Evolutionary conservation across 2,329 filamentous ascomycete species (phyloP).

Genomic region (Hypomyces rosellus): DNA sequence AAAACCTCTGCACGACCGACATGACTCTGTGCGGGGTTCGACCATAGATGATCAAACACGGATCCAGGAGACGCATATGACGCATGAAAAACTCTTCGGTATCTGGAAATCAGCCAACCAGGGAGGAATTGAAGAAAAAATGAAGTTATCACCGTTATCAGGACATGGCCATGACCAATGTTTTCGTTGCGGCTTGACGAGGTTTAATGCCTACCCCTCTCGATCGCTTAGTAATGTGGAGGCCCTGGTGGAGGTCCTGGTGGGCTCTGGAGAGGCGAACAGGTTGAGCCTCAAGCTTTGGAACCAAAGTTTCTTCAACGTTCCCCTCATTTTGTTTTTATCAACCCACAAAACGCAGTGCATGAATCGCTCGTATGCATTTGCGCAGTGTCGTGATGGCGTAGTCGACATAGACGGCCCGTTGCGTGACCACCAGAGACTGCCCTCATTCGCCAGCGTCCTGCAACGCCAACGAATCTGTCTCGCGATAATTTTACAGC

Average conservation of each 20-base stretch:
- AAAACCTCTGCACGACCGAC: background rate
- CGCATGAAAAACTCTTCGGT: background rate
- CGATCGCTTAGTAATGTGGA: background rate
- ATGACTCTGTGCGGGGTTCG: background rate
- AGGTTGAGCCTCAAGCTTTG: background rate
- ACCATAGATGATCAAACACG: background rate
- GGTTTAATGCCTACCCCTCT: background rate
- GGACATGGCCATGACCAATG: background rate
- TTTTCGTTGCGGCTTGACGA: background rate
- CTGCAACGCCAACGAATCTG: conserved; percentile 12
- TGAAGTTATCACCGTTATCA: background rate
- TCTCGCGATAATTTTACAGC: conserved; percentile 7
- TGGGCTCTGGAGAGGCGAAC: too few species aligned
- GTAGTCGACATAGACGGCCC: background rate
- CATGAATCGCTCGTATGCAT: background rate
- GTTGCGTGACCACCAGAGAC: conserved; percentile 4
- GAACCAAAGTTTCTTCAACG: background rate
- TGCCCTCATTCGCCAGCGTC: conserved; percentile 10
- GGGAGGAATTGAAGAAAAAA: background rate
- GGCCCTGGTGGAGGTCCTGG: too few species aligned
- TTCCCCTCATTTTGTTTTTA: too few species aligned
- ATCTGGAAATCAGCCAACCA: background rate
- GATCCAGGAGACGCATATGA: background rate
- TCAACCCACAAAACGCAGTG: too few species aligned
- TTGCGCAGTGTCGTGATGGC: conserved; percentile 8